phyloP scores from a whole-genome alignment of 2,329 filamentous ascomycete genomes.

The Xylaria sp. region DNA sequence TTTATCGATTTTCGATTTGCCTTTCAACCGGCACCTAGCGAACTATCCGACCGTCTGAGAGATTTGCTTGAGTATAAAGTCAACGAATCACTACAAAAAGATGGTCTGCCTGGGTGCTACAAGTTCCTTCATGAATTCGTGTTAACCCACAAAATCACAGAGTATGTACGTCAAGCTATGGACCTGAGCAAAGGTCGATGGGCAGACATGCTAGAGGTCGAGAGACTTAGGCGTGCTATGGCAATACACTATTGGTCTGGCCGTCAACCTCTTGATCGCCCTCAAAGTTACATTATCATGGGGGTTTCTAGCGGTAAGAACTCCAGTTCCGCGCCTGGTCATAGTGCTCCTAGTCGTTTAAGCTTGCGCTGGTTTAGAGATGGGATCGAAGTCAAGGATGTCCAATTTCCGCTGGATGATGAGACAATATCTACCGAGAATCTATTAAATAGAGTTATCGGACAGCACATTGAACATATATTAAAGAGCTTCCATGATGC shows the following conservation, averaged over 20 bases:
- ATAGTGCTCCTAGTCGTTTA: slow-evolving; percentile 64
- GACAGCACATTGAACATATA: slow-evolving; percentile 77
- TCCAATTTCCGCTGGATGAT: slow-evolving; percentile 74
- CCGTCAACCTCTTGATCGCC: slow-evolving; percentile 64
- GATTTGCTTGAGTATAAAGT: slow-evolving; percentile 75
- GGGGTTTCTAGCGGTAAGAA: slow-evolving; percentile 77
- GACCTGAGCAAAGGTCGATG: slow-evolving; percentile 77
- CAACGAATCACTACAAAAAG: slow-evolving; percentile 75
- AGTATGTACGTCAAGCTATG: slow-evolving; percentile 80
- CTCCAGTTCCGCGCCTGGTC: slow-evolving; percentile 53
- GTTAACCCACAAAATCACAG: slow-evolving; percentile 88
- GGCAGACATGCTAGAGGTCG: slow-evolving; percentile 80
- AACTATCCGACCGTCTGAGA: slow-evolving; percentile 71
- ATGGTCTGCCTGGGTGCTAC: slow-evolving; percentile 84
- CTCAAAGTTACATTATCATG: slow-evolving; percentile 92
- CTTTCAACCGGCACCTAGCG: slow-evolving; percentile 75
- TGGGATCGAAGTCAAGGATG: slow-evolving; percentile 76
- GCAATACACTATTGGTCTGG: slow-evolving; percentile 91
- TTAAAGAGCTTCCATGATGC: slow-evolving; percentile 73
- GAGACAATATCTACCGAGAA: slow-evolving; percentile 76
- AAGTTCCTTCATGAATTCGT: slow-evolving; percentile 87
- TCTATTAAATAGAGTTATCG: slow-evolving; percentile 79
- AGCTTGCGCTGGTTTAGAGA: slow-evolving; percentile 85
- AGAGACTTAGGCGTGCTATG: slow-evolving; percentile 82
- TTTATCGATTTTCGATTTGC: slow-evolving; percentile 92